Evolutionary conservation across 768 basidiomycete species (phyloP).

Genomic region (Agaricus blazei): DNA sequence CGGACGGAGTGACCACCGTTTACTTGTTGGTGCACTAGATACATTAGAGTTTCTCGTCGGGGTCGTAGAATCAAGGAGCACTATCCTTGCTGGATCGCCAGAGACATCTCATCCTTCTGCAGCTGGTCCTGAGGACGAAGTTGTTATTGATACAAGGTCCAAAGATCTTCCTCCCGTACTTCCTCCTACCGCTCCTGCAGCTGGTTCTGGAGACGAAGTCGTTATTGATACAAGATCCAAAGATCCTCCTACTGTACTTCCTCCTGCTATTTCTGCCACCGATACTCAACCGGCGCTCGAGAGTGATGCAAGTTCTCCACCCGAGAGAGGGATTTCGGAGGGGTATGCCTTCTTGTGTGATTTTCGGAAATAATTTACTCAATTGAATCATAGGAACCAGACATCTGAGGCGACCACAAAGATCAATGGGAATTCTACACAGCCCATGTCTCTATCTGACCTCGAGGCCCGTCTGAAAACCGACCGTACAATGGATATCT

Average conservation of each 20-base stretch:
- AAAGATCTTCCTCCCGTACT: conserved; percentile 20
- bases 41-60: conserved; percentile 72
- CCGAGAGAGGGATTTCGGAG: conserved; percentile 42
- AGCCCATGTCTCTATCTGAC: conserved; percentile 60
- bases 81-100: conserved; percentile 43
- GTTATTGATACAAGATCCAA: conserved; percentile 47
- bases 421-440: conserved; percentile 43
- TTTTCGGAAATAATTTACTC: neutral
- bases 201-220: conserved; percentile 48
- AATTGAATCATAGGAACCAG: conserved; percentile 31
- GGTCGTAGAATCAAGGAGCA: conserved; percentile 56
- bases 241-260: conserved; percentile 19
- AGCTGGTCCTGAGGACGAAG: conserved; percentile 45
- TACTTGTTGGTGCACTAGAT: conserved; percentile 76
- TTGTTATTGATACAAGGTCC: conserved; percentile 49
- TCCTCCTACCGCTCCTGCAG: conserved; percentile 10
- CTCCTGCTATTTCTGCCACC: conserved; percentile 15
- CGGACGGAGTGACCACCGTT: conserved; percentile 79
- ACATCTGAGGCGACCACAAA: conserved; percentile 60
- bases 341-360: conserved; percentile 36
- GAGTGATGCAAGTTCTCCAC: conserved; percentile 48
- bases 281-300: conserved; percentile 27
- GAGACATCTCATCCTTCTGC: conserved; percentile 14
- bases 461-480: conserved; percentile 79
- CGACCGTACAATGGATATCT: conserved; percentile 82